phyloP scores from a whole-genome alignment of 495 filamentous ascomycete genomes.

The Platismatia glauca region DNA sequence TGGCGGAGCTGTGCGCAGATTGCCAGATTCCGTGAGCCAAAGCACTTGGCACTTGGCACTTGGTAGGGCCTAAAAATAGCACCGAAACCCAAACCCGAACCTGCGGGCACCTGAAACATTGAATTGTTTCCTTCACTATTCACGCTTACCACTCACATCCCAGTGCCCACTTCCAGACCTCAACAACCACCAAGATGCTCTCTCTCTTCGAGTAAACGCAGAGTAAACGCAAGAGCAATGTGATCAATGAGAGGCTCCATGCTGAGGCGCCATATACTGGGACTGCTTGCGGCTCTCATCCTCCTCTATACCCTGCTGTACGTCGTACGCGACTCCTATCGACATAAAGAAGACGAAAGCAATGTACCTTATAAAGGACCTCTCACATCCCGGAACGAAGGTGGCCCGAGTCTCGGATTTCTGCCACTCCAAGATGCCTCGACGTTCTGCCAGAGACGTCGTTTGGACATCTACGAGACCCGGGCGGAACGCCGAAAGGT shows the following conservation, averaged over 20 bases:
- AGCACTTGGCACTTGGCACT: too few species aligned
- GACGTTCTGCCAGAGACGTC: conserved; percentile 17
- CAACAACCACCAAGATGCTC: not conserved
- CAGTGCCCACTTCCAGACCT: too few species aligned
- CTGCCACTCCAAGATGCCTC: conserved; percentile 15
- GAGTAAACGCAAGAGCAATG: not conserved
- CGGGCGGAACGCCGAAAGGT: conserved; percentile 35
- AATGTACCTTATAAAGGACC: not conserved
- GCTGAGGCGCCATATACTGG: not conserved
- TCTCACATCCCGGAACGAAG: not conserved
- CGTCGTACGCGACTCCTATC: not conserved
- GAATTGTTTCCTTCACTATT: too few species aligned
- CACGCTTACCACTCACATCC: too few species aligned
- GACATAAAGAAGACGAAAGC: not conserved
- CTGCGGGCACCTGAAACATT: too few species aligned
- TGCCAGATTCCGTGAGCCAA: too few species aligned
- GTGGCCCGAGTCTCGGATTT: not conserved
- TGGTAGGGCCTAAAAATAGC: too few species aligned
- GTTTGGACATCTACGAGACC: conserved; percentile 17
- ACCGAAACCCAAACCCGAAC: too few species aligned
- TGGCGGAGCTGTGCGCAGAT: too few species aligned
- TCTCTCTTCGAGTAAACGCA: too few species aligned
- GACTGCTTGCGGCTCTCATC: not conserved
- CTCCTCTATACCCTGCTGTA: not conserved
- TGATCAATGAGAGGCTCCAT: not conserved